These are phyloP conservation scores for Papilionanthe hybrid DNA, from an alignment of 116 monocot genomes.

Conservation along the genomic window DNA sequence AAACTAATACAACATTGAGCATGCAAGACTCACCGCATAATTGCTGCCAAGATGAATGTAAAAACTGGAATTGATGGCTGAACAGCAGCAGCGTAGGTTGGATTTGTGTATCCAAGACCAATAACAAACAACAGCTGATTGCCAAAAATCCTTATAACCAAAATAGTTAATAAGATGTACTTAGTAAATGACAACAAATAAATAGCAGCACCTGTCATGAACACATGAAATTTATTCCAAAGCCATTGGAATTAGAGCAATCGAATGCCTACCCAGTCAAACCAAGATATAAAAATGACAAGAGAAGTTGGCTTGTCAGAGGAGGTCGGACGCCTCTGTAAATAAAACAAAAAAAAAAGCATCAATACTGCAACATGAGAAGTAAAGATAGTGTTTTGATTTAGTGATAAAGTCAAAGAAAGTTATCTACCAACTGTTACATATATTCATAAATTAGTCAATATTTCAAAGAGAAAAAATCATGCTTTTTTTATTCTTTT, in stretches of 20 bases:
- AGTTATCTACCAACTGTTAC: not conserved
- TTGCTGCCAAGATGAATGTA: constrained; percentile 71
- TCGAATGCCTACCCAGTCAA: constrained; percentile 62
- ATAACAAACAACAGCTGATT: constrained; percentile 86
- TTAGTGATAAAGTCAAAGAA: not conserved
- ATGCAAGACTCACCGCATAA: constrained; percentile 52
- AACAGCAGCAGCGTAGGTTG: constrained; percentile 76
- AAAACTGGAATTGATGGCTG: constrained; percentile 90
- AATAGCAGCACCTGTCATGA: not conserved
- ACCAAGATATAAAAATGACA: constrained; percentile 69
- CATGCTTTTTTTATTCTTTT: too few relatives aligned
- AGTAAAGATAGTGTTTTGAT: not conserved
- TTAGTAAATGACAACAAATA: not conserved
- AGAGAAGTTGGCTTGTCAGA: constrained; percentile 37
- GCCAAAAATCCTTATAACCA: constrained; percentile 55
- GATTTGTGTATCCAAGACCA: constrained; percentile 85
- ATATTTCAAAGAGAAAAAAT: too few relatives aligned
- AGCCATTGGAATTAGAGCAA: not conserved
- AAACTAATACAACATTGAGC: not conserved
- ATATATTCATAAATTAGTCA: not conserved
- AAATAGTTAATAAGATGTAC: not conserved
- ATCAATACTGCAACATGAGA: not conserved
- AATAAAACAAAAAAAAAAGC: not conserved
- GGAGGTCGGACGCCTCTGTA: constrained; percentile 36
- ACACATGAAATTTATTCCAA: constrained; percentile 1